Percentiles rank a stretch among this genome's conserved stretches.
phyloP scores from a whole-genome alignment of 106 monocot genomes.

The Allium fistulosum region DNA sequence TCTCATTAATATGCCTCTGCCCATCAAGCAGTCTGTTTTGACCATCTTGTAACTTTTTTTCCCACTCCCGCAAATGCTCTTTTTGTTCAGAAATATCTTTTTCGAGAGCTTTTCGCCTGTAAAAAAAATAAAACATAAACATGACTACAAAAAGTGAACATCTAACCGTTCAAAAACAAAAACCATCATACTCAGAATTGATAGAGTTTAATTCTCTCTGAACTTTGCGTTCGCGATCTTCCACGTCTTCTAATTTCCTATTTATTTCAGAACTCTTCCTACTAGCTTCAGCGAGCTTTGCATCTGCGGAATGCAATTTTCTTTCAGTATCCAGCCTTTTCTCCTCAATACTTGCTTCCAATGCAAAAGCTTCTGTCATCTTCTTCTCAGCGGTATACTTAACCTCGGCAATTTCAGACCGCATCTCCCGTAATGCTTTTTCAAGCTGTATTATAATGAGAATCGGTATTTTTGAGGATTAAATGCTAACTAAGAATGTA shows the following conservation, averaged over 20 bases:
- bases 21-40: slow-evolving; percentile 80
- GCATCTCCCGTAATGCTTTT: slow-evolving; percentile 77
- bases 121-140: not conserved
- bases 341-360: slow-evolving; percentile 67
- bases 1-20: slow-evolving; percentile 71
- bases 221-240: slow-evolving; percentile 53
- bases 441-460: slow-evolving; percentile 48
- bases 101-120: slow-evolving; percentile 51
- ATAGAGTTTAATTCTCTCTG: slow-evolving; percentile 57
- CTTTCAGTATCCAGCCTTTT: slow-evolving; percentile 66
- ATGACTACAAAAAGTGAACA: not conserved
- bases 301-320: slow-evolving; percentile 69
- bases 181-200: slow-evolving; percentile 55
- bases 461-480: not conserved
- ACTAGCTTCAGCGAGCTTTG: slow-evolving; percentile 83
- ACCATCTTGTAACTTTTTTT: slow-evolving; percentile 64
- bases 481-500: too few relatives aligned
- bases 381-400: slow-evolving; percentile 77
- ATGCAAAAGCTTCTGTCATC: slow-evolving; percentile 61
- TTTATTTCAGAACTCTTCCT: slow-evolving; percentile 73
- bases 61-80: slow-evolving; percentile 69
- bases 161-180: not conserved
- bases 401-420: slow-evolving; percentile 55
- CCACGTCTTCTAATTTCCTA: slow-evolving; percentile 68
- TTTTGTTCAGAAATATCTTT: slow-evolving; percentile 56